Conservation (phyloP, 495 filamentous ascomycete genomes). For the Penicillium malachiteum region DNA sequence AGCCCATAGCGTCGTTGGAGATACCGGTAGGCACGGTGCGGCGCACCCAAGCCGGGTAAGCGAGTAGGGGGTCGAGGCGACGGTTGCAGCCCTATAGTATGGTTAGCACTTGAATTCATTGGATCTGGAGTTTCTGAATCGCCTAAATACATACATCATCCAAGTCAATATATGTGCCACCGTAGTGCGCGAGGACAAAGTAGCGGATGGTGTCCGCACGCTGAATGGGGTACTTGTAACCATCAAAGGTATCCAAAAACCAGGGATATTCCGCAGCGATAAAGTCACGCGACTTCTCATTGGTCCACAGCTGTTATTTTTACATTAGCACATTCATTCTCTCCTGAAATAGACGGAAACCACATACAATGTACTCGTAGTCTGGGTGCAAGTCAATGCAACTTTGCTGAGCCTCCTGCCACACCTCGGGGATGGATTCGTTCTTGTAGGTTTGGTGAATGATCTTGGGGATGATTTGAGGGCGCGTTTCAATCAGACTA, state of each 20-base stretch:
- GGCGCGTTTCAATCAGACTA: constrained; percentile 55
- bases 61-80: constrained; percentile 74
- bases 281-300: constrained; percentile 70
- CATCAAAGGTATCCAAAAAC: constrained; percentile 82
- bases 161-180: constrained; percentile 86
- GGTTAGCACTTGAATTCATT: constrained; percentile 7
- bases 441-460: constrained; percentile 88
- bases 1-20: constrained; percentile 85
- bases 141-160: constrained; percentile 64
- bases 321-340: constrained; percentile 15
- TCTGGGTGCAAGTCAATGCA: constrained; percentile 74
- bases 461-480: constrained; percentile 80
- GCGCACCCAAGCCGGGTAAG: constrained; percentile 80
- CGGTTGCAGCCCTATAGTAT: constrained; percentile 70
- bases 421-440: constrained; percentile 70
- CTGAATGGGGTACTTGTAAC: constrained; percentile 79
- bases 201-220: constrained; percentile 86
- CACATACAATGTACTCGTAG: constrained; percentile 77
- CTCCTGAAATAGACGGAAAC: not conserved
- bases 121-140: not conserved
- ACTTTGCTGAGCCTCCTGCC: constrained; percentile 69
- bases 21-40: constrained; percentile 80
- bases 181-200: constrained; percentile 79
- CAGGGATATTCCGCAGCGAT: constrained; percentile 78
- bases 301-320: constrained; percentile 74